Conservation (phyloP, 225 moss, liverwort and hornwort species). For the Neckera pumila region DNA sequence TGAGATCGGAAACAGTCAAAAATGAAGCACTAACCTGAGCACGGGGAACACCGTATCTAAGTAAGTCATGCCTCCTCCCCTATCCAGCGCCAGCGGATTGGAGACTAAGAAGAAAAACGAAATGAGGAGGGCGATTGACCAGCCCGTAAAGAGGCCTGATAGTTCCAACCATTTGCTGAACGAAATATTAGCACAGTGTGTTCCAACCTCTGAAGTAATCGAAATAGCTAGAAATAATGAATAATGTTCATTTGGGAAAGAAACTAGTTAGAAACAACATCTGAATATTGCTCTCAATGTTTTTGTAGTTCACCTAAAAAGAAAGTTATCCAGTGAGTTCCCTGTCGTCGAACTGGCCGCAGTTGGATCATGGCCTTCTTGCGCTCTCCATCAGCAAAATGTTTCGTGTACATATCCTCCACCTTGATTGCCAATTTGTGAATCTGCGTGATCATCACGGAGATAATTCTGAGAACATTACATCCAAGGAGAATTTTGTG, state of each 20-base stretch:
- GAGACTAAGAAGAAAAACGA: conserved; percentile 3
- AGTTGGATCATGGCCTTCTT: conserved; percentile 48
- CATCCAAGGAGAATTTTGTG: background rate
- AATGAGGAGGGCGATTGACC: conserved; percentile 1
- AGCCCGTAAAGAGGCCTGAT: conserved; percentile 1
- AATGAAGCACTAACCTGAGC: background rate
- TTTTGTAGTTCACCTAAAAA: conserved; percentile 21
- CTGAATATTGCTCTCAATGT: background rate
- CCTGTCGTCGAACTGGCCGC: background rate
- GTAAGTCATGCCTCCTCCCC: background rate
- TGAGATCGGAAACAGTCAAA: background rate
- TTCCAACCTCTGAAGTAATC: background rate
- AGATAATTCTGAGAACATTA: background rate
- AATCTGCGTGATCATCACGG: background rate
- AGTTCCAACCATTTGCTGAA: background rate
- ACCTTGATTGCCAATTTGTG: conserved; percentile 46
- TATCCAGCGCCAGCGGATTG: background rate
- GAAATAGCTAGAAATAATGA: background rate
- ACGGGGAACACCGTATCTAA: conserved; percentile 7
- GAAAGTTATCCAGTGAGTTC: conserved; percentile 55
- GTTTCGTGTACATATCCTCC: conserved; percentile 44
- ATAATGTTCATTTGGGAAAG: background rate
- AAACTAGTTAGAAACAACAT: background rate
- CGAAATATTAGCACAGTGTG: background rate
- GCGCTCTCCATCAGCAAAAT: conserved; percentile 38